Evolutionary conservation across 1,284 basidiomycete species (phyloP), one percentile per base, ranked within the genome.

Genomic region (Fistulina hepatica): DNA sequence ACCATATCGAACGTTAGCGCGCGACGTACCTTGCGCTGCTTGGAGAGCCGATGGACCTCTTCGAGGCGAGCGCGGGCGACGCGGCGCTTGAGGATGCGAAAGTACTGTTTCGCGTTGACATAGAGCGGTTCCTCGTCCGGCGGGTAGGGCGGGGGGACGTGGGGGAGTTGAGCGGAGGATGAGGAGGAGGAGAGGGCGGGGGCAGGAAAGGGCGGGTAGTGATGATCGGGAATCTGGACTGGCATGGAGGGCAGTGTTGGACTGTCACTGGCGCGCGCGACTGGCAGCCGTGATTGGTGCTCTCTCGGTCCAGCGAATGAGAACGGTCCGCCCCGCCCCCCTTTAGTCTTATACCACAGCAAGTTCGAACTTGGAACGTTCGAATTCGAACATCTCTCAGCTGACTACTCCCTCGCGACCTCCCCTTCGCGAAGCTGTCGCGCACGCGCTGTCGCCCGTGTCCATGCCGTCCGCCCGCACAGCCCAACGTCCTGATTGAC

Each of bases 51-150:
- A 52, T 94, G 90, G 37, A 97, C 70, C 60, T 95, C 92, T 53
- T 94, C 91, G 34, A 95, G 67, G 21, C 93, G 69, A 2, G 89
- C 86, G 26, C 92, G 66, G 6, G 91, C 90, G 47, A 85, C 73
- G 39, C 92, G 73, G 43, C 92, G 73, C 65, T 95, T 95, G 55
- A 97, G 71, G 54, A 97, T 97, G 51, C 93, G 83, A 52, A 92
- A 89, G 58, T 95, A 97, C 62, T 97, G 92, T 58, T 97, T 97
- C 35, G 92, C 92, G 53, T 97, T 97, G 46, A 97, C 93, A 62
- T 93, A 94, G 48, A 95, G 75, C 20, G 92, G 92, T 56, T 95
- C 91, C 51, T 95, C 90, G 61, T 94, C 91, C 6, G 27, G 27
- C n/a, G 6, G n/a, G n/a, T 30, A 30, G n/a, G 27, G 27, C n/a